These are phyloP conservation scores for Cercospora zeae-maydis DNA, from an alignment of 2,329 filamentous ascomycete genomes.

Conservation along the genomic window DNA sequence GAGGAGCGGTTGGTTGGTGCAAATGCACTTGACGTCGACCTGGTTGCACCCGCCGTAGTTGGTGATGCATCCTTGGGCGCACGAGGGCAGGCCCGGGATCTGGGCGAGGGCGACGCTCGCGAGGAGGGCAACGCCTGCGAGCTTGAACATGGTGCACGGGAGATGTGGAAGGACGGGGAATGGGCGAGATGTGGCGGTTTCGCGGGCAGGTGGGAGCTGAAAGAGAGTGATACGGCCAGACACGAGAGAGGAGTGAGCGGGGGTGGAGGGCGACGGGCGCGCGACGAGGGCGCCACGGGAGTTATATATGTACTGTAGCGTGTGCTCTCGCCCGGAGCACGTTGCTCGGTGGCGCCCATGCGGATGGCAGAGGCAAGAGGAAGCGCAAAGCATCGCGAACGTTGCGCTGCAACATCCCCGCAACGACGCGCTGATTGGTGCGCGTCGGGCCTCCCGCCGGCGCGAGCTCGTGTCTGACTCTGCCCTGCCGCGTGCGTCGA, in stretches of 20 bases:
- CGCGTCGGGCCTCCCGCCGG: background rate
- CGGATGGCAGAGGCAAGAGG: background rate
- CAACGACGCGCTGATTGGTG: background rate
- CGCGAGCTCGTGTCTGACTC: background rate
- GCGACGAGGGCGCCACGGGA: background rate
- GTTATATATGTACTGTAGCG: background rate
- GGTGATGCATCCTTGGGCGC: conserved; percentile 38
- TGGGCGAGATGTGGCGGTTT: too few species aligned
- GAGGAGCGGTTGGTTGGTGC: conserved; percentile 38
- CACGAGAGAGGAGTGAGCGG: background rate
- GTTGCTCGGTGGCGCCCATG: background rate
- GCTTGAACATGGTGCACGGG: conserved; percentile 20
- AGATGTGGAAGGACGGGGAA: too few species aligned
- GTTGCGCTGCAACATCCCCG: background rate
- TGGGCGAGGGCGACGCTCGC: conserved; percentile 22
- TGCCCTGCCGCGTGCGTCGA: too few species aligned
- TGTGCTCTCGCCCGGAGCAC: background rate
- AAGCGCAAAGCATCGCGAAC: background rate
- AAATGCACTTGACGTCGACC: conserved; percentile 44
- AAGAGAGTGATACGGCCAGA: background rate
- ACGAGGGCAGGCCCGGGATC: conserved; percentile 29
- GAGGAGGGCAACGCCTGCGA: conserved; percentile 22
- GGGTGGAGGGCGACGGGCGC: background rate
- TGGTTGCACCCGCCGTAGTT: conserved; percentile 39
- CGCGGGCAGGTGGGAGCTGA: background rate